These are phyloP conservation scores for Ogataea wickerhamii DNA, from an alignment of 805 yeast genomes.

Conservation along the genomic window DNA sequence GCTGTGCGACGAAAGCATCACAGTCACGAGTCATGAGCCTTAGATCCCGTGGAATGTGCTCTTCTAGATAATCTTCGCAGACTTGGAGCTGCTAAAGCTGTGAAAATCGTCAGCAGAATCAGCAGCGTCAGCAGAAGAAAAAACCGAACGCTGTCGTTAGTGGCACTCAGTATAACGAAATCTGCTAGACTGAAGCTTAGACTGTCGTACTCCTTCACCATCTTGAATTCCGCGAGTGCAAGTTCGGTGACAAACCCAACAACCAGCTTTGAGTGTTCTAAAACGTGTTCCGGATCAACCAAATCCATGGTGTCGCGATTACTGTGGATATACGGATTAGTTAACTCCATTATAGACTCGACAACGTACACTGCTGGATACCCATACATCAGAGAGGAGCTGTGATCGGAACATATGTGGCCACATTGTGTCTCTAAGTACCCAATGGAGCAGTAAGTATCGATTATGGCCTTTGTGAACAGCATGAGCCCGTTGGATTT, in stretches of 20 bases:
- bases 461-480: constrained; percentile 60
- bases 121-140: constrained; percentile 1
- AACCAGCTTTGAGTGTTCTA: constrained; percentile 75
- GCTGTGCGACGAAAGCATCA: no score
- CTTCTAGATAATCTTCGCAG: no score
- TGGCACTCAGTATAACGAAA: constrained; percentile 11
- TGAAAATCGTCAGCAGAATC: no score
- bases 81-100: no score
- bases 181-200: constrained; percentile 16
- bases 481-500: constrained; percentile 52
- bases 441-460: constrained; percentile 61
- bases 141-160: constrained; percentile 5
- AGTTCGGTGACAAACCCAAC: constrained; percentile 73
- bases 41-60: no score
- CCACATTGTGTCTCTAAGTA: constrained; percentile 79
- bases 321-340: constrained; percentile 72
- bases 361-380: constrained; percentile 80
- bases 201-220: constrained; percentile 1
- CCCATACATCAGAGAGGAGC: constrained; percentile 78
- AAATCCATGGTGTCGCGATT: constrained; percentile 77
- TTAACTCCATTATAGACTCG: constrained; percentile 65
- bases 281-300: constrained; percentile 72
- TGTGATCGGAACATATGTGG: constrained; percentile 91
- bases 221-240: constrained; percentile 18
- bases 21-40: no score